These are phyloP conservation scores for Cystofilobasidium capitatum DNA, from an alignment of 768 basidiomycete species.

Conservation along the genomic window DNA sequence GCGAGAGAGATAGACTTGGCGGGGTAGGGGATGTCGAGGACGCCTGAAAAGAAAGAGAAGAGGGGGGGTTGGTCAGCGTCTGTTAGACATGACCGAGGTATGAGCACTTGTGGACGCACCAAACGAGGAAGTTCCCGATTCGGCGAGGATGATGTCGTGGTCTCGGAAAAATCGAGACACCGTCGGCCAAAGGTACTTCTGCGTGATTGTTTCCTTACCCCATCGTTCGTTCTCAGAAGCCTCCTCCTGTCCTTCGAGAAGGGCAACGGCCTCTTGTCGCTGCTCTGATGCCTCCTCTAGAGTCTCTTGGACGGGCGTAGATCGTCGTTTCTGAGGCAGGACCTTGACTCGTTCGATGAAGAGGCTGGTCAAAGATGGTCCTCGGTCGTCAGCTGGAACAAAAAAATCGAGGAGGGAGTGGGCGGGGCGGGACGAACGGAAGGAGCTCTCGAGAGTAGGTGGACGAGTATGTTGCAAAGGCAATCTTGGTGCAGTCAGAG, in stretches of 20 bases:
- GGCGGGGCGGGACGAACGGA: conserved; percentile 21
- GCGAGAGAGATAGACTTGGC: conserved; percentile 54
- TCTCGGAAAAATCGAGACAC: conserved; percentile 60
- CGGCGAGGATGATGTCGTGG: conserved; percentile 63
- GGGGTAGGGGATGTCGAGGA: conserved; percentile 70
- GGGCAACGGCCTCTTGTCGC: conserved; percentile 14
- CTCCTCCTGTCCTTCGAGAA: conserved; percentile 42
- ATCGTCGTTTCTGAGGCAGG: conserved; percentile 33
- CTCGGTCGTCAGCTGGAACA: too few species aligned
- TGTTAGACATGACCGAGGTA: background rate
- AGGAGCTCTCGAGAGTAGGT: conserved; percentile 36
- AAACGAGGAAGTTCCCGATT: conserved; percentile 52
- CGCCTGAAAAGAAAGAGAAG: conserved; percentile 50
- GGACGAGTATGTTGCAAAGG: conserved; percentile 28
- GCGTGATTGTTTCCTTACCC: conserved; percentile 50
- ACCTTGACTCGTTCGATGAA: conserved; percentile 32
- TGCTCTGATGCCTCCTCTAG: conserved; percentile 6
- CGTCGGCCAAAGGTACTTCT: conserved; percentile 76
- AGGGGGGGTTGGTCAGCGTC: background rate
- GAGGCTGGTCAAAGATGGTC: conserved; percentile 1
- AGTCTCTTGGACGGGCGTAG: conserved; percentile 8
- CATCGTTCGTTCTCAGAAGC: conserved; percentile 31
- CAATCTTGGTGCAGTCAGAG: conserved; percentile 50
- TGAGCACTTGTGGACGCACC: background rate
- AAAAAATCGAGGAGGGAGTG: background rate